Conservation (phyloP, 345 rosid genomes). For the Arabidopsis arenosa region DNA sequence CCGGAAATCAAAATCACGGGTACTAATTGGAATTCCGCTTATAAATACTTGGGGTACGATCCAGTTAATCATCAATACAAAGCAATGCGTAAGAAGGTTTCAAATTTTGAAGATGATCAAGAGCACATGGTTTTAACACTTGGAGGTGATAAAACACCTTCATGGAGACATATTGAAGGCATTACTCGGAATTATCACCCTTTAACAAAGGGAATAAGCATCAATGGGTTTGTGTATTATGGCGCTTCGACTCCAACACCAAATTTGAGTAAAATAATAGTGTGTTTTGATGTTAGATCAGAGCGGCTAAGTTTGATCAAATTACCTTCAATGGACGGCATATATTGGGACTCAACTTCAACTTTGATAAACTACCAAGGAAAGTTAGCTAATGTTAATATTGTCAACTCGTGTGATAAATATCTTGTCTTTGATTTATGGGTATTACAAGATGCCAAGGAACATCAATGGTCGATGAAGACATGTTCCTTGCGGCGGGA, state of each 20-base stretch:
- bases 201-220: slow-evolving; percentile 13
- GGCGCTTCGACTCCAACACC: not conserved
- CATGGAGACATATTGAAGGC: slow-evolving; percentile 23
- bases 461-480: not conserved
- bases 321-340: not conserved
- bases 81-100: slow-evolving; percentile 11
- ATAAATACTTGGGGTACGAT: slow-evolving; percentile 19
- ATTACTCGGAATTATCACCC: not conserved
- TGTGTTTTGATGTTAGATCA: not conserved
- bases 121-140: slow-evolving; percentile 16
- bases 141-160: not conserved
- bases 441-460: not conserved
- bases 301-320: slow-evolving; percentile 4
- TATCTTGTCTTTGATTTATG: not conserved
- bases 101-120: not conserved
- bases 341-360: not conserved
- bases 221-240: slow-evolving; percentile 25
- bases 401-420: not conserved
- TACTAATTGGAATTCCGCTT: not conserved
- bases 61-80: slow-evolving; percentile 18
- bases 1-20: not conserved
- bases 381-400: not conserved
- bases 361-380: slow-evolving; percentile 1
- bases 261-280: not conserved
- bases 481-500: not conserved